Evolutionary conservation across 345 rosid genomes (phyloP), one percentile per base, ranked within the genome.

Genomic region (Luvunga scandens): DNA sequence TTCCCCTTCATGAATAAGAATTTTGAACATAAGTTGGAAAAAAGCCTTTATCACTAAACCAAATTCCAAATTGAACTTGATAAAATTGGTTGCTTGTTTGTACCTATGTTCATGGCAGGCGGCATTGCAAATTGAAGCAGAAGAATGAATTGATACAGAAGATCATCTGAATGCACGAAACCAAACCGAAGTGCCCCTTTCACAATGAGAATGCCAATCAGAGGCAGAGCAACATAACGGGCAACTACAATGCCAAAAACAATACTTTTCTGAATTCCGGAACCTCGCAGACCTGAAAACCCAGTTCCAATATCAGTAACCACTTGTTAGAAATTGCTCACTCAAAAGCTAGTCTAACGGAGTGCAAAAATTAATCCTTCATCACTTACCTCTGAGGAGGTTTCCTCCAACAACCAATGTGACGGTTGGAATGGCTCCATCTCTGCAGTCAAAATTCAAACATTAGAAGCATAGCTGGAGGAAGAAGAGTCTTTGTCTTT

Each of bases 91-190:
- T 56, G 57, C 19, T 53, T 53, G 57, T 53, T 4, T 28, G 24
- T 84, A 88, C 85, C 91, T 71, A 85, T 69, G 73, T 84, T 85
- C 87, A 81, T 83, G 9, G 94, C 97, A 22, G 97, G 97, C 14
- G 97, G 97, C 30, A 92, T 85, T 7, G 90, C 88, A 76, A 82
- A 90, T 55, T 92, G 97, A 79, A 92, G 88, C 80, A 92, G 83
- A 66, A 88, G 91, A 85, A 90, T 73, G 69, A 92, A 90, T 77
- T 75, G 88, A 79, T 92, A 92, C 63, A 92, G 76, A 2, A 93
- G 94, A 80, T 90, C 93, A 1, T 53, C 57, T 53, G 79, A 34
- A 19, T 86, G 77, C 72, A 92, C 73, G 38, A 92, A 80, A 70
- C 94, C 93, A 2, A 87, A 74, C 30, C 66, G 78, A 39, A 79